Base-by-base conservation (phyloP, 208 protist species). In the Wallacemonas sp. region DNA sequence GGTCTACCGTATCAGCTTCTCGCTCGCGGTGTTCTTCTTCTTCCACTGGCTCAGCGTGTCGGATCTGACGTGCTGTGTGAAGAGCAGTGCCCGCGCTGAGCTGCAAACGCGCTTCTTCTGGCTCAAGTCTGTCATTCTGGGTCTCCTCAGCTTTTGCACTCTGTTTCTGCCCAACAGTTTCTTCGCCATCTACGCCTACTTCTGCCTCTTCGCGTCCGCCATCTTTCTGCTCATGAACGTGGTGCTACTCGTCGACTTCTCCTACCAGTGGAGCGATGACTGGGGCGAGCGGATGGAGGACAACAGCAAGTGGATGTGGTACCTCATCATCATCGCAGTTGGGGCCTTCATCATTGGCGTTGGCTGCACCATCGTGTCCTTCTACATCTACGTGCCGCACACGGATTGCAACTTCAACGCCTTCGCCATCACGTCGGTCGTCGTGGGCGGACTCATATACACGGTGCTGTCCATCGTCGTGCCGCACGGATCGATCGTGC, bases 231-330 rank as follows among this genome's bases (percentile, higher is more conserved):
- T 97, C 36, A 78, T 96, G 65, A 95, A 96, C 65, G 78, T 98
- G n/a, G 52, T 98, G 19, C 86, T 98, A 33, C 76, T 98, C 6
- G 90, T 98, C 24, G 96, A 98, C 55, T 98, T 97, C 66, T 86
- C 88, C 32, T 98, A 97, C 74, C 68, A 85, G 36, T 97, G 95
- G 83, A 97, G 87, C 68, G 95, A 98, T 39, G 81, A 87, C 6
- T 98, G 93, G 93, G 81, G 89, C n/a, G 61, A 78, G 30, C 87
- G 94, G 9, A 79, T 85, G 23, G 94, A 98, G 32, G 33, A 69
- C 26, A 82, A 94, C 47, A 12, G 26, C 21, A 93, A 94, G 81
- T 96, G 90, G 88, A 79, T 86, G 70, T 95, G 85, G 81, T 97
- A 97, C 44, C 79, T 96, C 11, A 52, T 94, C 21, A 60, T 57